A percentile compares a stretch with the other conserved stretches of the same genome.
Evolutionary conservation across 306 rosid species (phyloP).

Genomic region (Prinsepia uniflora): DNA sequence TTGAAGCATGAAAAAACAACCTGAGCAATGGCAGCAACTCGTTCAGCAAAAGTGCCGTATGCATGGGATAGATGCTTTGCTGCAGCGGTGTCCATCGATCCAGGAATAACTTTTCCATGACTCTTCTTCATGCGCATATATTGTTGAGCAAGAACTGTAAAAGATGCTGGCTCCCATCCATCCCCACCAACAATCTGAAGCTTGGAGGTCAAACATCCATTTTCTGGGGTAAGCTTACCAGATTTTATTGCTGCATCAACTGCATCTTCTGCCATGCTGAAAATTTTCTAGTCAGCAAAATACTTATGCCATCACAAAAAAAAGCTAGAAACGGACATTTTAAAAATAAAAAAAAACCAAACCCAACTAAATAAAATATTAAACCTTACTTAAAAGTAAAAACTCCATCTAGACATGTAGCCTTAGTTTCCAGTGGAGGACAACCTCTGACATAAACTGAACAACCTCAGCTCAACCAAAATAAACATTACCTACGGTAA

Average conservation of each 20-base stretch:
- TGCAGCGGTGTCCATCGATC: constrained; percentile 75
- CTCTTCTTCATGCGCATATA: constrained; percentile 83
- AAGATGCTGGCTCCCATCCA: constrained; percentile 89
- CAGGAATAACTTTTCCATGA: constrained; percentile 79
- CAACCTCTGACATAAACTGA: constrained; percentile 17
- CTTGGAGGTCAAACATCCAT: constrained; percentile 59
- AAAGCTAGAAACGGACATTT: neutral
- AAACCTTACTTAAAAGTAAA: neutral
- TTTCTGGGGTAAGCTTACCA: constrained; percentile 70
- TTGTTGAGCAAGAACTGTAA: constrained; percentile 89
- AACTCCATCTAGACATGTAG: neutral
- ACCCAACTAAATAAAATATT: neutral
- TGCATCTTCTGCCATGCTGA: constrained; percentile 99
- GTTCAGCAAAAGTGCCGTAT: constrained; percentile 81
- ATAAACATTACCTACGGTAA: constrained; percentile 72
- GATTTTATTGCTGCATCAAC: constrained; percentile 88
- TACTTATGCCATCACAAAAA: constrained; percentile 9
- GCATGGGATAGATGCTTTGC: constrained; percentile 93
- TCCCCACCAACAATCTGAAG: constrained; percentile 77
- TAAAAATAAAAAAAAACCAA: neutral
- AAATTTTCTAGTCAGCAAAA: constrained; percentile 35
- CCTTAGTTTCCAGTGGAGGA: constrained; percentile 18
- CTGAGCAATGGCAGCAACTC: constrained; percentile 94
- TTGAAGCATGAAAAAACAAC: constrained; percentile 43
- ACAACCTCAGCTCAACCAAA: constrained; percentile 21